Evolutionary conservation across 257 asterid species (phyloP), one percentile per base, ranked within the genome.

Genomic region (Leonotis leonurus): DNA sequence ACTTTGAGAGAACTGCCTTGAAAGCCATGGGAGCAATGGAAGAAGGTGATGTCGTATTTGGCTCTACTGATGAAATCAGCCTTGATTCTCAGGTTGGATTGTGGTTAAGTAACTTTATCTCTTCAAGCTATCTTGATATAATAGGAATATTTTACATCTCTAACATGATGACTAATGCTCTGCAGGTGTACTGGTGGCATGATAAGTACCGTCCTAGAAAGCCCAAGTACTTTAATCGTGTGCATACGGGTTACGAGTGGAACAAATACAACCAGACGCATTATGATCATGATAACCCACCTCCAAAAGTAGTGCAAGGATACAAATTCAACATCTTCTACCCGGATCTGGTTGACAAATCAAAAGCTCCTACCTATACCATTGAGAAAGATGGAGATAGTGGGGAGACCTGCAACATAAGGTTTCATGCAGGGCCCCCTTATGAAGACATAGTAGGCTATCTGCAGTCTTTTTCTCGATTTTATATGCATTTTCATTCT

Each of bases 21-120:
- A 88, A 84, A 81, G 68, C 80, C 48, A 82, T 91, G 98, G 95
- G 98, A 81, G 78, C 86, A 58, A 75, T 83, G 83, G 98, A 82
- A 43, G 96, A 86, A 73, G 96, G 96, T 35, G 98, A 91, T 78
- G 89, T 73, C 44, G 78, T 87, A n/a, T 92, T 89, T 78, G 96
- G 96, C 68, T 73, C 94, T 39, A 81, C 56, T n/a, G 84, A 85
- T 21, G 99, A 92, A 78, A 79, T 92, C 30, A 92, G 79, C 68
- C 84, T 92, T 29, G 97, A 83, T 70, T 77, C 88, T 27, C 87
- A 81, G 85, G 87, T 81, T 71, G 0, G 50, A 67, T 51, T 73
- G 33, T 72, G 49, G 27, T 63, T n/a, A 37, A 8, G n/a, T 44
- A 13, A 20, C 17, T 52, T 12, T 25, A 30, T 60, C 30, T 36